Base-by-base conservation (phyloP, 2,329 filamentous ascomycete species). In the Trichoderma hamatum region DNA sequence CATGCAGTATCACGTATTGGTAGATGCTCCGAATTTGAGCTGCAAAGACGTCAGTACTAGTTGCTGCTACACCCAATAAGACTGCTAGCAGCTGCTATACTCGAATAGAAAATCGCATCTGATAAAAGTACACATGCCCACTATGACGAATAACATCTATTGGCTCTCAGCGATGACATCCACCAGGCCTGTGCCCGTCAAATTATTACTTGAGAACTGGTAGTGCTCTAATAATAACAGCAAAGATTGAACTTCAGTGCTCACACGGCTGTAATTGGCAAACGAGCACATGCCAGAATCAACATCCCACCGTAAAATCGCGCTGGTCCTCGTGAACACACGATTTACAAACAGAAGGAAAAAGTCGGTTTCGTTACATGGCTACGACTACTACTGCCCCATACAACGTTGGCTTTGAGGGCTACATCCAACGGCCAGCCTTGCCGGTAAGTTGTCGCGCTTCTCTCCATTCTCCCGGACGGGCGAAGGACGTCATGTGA, bases 401-500 rank as follows among this genome's bases (percentile, higher is more conserved):
- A 30, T 36, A 24, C n/a, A 21, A 49, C 21, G 46, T 49, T 49
- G 46, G 13, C 46, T 49, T 24, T 13, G 10, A 49, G 5, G n/a
- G 46, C 46, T 49, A 11, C 21, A n/a, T 49, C 10, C 21, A 21
- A n/a, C 46, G n/a, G 21, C 46, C 46, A 49, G 46, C 46, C 4
- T 24, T 49, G 46, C 46, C 46, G 46, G 28, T 58, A 58, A 66
- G 63, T 58, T 24, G 63, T 3, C 30, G 30, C n/a, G 28, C 28
- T 43, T 43, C 39, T 30, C 62, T 65, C 62, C 62, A n/a, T 58
- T 58, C 52, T 46, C 14, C 64, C 36, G 54, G 36, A 67, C 51
- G 36, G 39, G 28, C 28, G 26, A 36, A 21, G 26, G 66, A 32
- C 49, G 58, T 55, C 66, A 68, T 68, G 66, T 68, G 66, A 68